A percentile compares a stretch with the other conserved stretches of the same genome.
phyloP scores from a whole-genome alignment of 2,329 filamentous ascomycete genomes.

The Aspergillus ochraceus region DNA sequence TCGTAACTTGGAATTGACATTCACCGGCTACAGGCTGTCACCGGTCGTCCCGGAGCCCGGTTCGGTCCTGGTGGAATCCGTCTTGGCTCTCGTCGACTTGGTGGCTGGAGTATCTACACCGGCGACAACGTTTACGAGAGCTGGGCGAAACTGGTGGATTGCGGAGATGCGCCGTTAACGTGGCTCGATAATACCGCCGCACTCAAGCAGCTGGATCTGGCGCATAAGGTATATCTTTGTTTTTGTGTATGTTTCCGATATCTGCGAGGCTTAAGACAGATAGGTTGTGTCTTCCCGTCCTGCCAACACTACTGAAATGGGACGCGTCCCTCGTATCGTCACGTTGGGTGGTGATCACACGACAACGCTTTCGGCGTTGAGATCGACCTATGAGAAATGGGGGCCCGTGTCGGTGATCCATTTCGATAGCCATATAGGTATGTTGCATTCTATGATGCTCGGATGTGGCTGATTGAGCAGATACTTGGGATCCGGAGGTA shows the following conservation, averaged over 20 bases:
- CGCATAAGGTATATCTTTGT: conserved; percentile 44
- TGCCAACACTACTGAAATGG: conserved; percentile 41
- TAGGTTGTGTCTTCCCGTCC: conserved; percentile 48
- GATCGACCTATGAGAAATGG: conserved; percentile 51
- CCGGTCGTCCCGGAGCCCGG: conserved; percentile 53
- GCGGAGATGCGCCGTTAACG: conserved; percentile 55
- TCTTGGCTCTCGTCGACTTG: conserved; percentile 51
- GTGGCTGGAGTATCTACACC: conserved; percentile 51
- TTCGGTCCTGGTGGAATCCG: conserved; percentile 56
- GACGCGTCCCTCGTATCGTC: conserved; percentile 48
- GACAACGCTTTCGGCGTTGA: conserved; percentile 54
- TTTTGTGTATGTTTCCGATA: background rate
- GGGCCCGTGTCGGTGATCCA: conserved; percentile 58
- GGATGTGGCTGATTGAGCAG: conserved; percentile 15
- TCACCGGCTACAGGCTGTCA: conserved; percentile 35
- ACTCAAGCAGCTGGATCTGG: conserved; percentile 53
- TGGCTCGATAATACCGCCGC: conserved; percentile 57
- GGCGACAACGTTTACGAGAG: conserved; percentile 47
- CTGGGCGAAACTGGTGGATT: conserved; percentile 57
- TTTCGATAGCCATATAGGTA: conserved; percentile 53
- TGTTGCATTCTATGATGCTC: background rate
- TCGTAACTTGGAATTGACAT: background rate
- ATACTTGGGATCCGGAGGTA: conserved; percentile 57
- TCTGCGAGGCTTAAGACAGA: background rate
- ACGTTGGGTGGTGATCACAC: conserved; percentile 59